Percentiles rank a stretch among this genome's conserved stretches.
These are phyloP conservation scores for Kernera saxatilis DNA, from an alignment of 345 rosid species.

Conservation along the genomic window DNA sequence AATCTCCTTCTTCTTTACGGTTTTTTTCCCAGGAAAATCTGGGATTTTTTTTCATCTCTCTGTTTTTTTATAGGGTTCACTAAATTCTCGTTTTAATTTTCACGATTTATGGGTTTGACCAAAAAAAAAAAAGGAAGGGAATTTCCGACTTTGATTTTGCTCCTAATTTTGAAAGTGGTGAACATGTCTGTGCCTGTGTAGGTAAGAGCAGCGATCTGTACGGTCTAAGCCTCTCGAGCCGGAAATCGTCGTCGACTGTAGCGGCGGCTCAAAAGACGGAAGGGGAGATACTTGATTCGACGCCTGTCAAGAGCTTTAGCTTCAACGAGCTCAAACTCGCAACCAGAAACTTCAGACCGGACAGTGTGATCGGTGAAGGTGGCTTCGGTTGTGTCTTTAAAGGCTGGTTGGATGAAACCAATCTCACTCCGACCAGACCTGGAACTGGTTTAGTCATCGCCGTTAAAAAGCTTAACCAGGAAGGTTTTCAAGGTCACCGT, in stretches of 20 bases:
- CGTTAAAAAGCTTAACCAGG: constrained; percentile 84
- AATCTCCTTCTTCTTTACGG: neutral
- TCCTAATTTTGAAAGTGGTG: neutral
- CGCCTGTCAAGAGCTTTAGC: constrained; percentile 64
- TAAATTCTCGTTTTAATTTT: neutral
- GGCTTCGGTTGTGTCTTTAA: constrained; percentile 97
- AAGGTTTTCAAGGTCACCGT: constrained; percentile 87
- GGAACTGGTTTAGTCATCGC: constrained; percentile 89
- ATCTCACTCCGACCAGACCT: constrained; percentile 60
- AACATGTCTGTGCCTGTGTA: neutral
- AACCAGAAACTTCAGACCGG: constrained; percentile 88
- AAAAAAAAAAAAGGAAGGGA: neutral
- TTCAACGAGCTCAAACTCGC: constrained; percentile 67
- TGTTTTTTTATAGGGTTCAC: neutral
- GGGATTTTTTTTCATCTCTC: neutral
- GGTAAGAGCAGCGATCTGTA: constrained; percentile 34
- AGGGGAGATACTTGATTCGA: constrained; percentile 76
- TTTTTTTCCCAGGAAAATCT: neutral
- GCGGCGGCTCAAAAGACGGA: constrained; percentile 64
- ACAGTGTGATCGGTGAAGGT: constrained; percentile 92
- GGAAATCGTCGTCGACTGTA: constrained; percentile 48
- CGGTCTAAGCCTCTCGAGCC: constrained; percentile 38
- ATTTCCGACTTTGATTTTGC: neutral
- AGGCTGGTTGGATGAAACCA: constrained; percentile 89
- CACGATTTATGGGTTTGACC: neutral